Conservation (phyloP, 441 rosid genomes). For the Gossypium aridum region DNA sequence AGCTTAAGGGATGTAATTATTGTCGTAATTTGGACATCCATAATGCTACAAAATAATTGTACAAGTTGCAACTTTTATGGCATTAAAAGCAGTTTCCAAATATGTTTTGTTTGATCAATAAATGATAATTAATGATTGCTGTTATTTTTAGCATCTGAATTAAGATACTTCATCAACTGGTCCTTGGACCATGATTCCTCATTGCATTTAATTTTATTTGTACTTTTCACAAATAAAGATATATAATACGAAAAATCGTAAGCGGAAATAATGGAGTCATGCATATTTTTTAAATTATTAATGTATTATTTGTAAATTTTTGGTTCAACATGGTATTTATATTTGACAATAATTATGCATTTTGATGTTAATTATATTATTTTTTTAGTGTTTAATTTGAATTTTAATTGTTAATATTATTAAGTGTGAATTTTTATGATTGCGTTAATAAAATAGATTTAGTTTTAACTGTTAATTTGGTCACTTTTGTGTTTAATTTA, state of each 20-base stretch:
- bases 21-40: background rate
- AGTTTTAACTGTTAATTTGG: too few relatives aligned
- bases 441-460: too few relatives aligned
- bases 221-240: background rate
- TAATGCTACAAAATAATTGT: background rate
- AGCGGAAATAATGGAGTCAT: background rate
- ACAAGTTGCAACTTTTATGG: background rate
- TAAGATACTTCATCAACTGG: conserved; percentile 3
- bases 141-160: background rate
- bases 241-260: background rate
- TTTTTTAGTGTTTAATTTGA: too few relatives aligned
- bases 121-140: background rate
- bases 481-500: too few relatives aligned
- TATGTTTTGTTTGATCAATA: background rate
- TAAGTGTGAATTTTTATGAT: too few relatives aligned
- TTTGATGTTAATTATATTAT: too few relatives aligned
- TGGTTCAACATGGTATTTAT: too few relatives aligned
- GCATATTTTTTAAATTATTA: background rate
- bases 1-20: background rate
- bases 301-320: too few relatives aligned
- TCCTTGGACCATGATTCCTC: background rate
- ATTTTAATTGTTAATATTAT: too few relatives aligned
- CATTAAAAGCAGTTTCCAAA: background rate
- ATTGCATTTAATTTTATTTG: background rate
- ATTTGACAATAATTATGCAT: too few relatives aligned